These are phyloP conservation scores for Tuber microsphaerosporum DNA, from an alignment of 495 filamentous ascomycete species.

Conservation along the genomic window DNA sequence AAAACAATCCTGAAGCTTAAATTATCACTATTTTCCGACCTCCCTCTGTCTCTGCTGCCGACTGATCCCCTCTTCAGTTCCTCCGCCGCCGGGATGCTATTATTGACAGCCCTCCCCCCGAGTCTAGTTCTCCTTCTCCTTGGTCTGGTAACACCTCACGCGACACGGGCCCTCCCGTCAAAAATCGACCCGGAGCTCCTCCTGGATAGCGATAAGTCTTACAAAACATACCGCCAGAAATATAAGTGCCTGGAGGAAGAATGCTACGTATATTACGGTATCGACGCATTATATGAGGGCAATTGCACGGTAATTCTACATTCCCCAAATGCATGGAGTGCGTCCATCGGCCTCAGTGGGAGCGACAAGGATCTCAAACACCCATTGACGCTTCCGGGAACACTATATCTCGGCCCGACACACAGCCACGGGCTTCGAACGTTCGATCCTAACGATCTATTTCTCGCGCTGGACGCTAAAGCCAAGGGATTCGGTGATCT, in stretches of 20 bases:
- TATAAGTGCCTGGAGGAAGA: neutral
- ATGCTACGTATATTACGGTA: neutral
- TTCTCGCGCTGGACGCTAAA: neutral
- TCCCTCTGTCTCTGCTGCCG: neutral
- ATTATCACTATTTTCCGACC: neutral
- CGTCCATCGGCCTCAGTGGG: neutral
- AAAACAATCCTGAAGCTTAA: neutral
- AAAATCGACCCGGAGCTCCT: neutral
- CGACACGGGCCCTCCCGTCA: neutral
- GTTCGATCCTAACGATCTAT: neutral
- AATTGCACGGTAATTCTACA: neutral
- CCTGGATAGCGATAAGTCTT: neutral
- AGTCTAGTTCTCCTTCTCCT: neutral
- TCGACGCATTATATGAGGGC: neutral
- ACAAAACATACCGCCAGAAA: neutral
- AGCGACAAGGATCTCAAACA: neutral
- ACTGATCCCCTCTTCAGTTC: neutral
- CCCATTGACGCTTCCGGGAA: conserved; percentile 1
- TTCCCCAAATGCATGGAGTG: neutral
- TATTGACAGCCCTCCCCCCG: neutral
- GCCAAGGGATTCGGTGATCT: neutral
- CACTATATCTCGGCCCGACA: neutral
- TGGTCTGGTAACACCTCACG: neutral
- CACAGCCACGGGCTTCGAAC: neutral
- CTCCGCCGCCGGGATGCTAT: neutral